Evolutionary conservation across 176 grass and related monocot species (phyloP), one percentile per base, ranked within the genome.

Genomic region (Ensete ventricosum): DNA sequence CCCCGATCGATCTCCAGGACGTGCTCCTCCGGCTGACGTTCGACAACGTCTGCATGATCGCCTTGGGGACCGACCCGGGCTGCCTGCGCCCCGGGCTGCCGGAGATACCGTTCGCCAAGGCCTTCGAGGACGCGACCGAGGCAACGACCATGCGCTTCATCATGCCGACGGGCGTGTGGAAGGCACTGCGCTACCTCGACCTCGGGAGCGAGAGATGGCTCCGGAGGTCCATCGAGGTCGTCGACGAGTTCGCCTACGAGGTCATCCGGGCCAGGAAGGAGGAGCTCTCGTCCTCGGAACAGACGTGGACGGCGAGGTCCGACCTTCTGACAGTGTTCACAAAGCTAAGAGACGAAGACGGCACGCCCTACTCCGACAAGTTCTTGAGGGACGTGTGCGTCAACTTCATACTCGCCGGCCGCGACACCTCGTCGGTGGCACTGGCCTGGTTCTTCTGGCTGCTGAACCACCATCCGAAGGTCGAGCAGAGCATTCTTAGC

Each of bases 361-460:
- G 80, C 3, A 49, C 51, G 11, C 72, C 85, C 0, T 86, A 87
- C 84, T 92, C 89, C 0, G 89, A 96, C 78, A 86, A 92, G 79
- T 96, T 96, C 72, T 84, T 96, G 75, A 86, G 92, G 67, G 92
- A 96, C 76, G 92, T 96, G 49, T 96, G 92, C 75, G 89, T 96
- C 71, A 96, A 96, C 81, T 96, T 96, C 54, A 96, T 96, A 62
- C 82, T 96, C 63, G 92, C 92, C 19, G 92, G 92, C 1, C 83
- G 92, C 53, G 92, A 96, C 87, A 96, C 92, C 14, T 96, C 92
- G n/a, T 96, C 92, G 5, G 92, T 96, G 19, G 92, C 92, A 77
- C 87, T 96, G 52, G 87, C 92, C 1, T 96, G 92, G 92, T 96
- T 96, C 85, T 96, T 96, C 84, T 96, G 92, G 92, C 83, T 96